phyloP scores from a whole-genome alignment of 345 rosid genomes.

The Noccaea bulbosa region DNA sequence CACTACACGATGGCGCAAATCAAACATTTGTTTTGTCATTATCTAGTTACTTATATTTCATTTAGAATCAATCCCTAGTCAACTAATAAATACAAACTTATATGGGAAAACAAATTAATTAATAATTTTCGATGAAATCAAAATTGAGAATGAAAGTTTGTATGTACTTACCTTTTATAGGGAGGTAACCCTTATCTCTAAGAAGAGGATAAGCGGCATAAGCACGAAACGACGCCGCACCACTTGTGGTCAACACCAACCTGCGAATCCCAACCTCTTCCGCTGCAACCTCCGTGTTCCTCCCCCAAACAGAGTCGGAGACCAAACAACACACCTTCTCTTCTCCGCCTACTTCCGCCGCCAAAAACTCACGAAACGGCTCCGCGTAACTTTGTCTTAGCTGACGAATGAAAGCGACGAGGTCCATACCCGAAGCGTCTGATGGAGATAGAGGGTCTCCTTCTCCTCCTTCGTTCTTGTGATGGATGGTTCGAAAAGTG shows the following conservation, averaged over 20 bases:
- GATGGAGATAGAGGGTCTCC: constrained; percentile 8
- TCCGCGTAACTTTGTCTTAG: constrained; percentile 46
- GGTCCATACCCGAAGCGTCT: constrained; percentile 15
- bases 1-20: no score
- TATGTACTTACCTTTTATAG: constrained; percentile 38
- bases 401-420: constrained; percentile 26
- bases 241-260: constrained; percentile 52
- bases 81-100: not conserved
- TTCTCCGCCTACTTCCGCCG: constrained; percentile 38
- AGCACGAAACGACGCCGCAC: constrained; percentile 41
- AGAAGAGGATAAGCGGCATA: constrained; percentile 25
- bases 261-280: constrained; percentile 46
- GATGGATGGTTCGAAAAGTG: constrained; percentile 50
- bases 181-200: constrained; percentile 39
- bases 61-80: not conserved
- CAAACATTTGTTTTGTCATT: no score
- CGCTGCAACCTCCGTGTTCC: constrained; percentile 51
- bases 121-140: not conserved
- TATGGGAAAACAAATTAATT: not conserved
- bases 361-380: constrained; percentile 48
- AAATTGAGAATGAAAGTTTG: not conserved
- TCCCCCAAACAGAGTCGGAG: constrained; percentile 52
- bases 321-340: constrained; percentile 52
- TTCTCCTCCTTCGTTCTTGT: constrained; percentile 21
- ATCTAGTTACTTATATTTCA: not conserved